These are phyloP conservation scores for Mycena floridula DNA, from an alignment of 768 basidiomycete species.

Conservation along the genomic window DNA sequence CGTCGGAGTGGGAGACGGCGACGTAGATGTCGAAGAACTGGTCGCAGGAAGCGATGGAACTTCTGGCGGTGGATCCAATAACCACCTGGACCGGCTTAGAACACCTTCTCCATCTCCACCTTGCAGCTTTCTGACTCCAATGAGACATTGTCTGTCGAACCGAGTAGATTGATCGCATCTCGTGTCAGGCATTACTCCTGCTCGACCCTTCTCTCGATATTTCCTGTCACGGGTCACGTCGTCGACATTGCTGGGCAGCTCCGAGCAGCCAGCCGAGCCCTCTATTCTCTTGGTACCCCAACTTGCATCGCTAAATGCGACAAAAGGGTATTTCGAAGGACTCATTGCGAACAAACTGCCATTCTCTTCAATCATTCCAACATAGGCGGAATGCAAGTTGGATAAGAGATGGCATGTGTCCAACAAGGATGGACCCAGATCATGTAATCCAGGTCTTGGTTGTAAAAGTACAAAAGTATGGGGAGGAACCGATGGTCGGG, in stretches of 20 bases:
- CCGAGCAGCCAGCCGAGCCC: not conserved
- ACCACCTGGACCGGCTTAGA: not conserved
- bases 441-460: constrained; percentile 72
- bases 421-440: constrained; percentile 51
- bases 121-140: constrained; percentile 55
- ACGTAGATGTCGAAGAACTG: too few species aligned
- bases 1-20: too few species aligned
- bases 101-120: constrained; percentile 24
- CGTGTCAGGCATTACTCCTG: constrained; percentile 10
- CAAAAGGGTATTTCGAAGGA: constrained; percentile 73
- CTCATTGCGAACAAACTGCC: constrained; percentile 84
- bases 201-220: constrained; percentile 25
- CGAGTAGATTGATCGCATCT: constrained; percentile 12
- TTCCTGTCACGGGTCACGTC: constrained; percentile 38
- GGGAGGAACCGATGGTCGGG: constrained; percentile 15
- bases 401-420: too few species aligned
- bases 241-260: constrained; percentile 37
- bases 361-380: constrained; percentile 69
- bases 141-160: constrained; percentile 52
- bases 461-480: constrained; percentile 82
- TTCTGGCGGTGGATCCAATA: not conserved
- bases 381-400: constrained; percentile 64
- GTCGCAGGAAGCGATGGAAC: too few species aligned
- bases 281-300: constrained; percentile 8
- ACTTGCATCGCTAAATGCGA: constrained; percentile 49